These are phyloP conservation scores for Cyberlindnera mississippiensis DNA, from an alignment of 805 yeast genomes.

Conservation along the genomic window DNA sequence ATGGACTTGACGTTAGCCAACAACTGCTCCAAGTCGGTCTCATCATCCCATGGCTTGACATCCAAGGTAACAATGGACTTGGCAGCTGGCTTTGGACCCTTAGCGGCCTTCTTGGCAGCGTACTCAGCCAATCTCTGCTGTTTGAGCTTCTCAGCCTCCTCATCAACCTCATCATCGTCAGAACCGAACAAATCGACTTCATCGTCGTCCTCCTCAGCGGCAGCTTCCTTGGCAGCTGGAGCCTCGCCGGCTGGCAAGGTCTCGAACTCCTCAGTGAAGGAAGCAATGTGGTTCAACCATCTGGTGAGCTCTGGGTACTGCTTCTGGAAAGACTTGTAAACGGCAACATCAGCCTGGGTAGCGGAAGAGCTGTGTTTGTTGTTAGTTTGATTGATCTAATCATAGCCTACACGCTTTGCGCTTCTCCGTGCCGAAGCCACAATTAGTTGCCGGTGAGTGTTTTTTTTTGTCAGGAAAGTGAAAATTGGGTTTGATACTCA, in stretches of 20 bases:
- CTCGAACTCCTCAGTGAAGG: conserved; percentile 81
- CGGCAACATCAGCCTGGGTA: conserved; percentile 93
- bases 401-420: no score
- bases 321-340: conserved; percentile 89
- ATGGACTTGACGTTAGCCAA: conserved; percentile 81
- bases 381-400: conserved; percentile 16
- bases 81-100: conserved; percentile 98
- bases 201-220: conserved; percentile 74
- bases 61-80: conserved; percentile 95
- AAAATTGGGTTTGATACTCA: conserved; percentile 68
- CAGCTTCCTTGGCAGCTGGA: conserved; percentile 41
- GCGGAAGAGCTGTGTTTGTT: conserved; percentile 61
- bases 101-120: conserved; percentile 95
- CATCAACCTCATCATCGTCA: conserved; percentile 88
- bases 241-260: conserved; percentile 71
- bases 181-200: conserved; percentile 95
- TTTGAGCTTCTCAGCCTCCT: conserved; percentile 95
- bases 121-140: conserved; percentile 97
- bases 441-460: not conserved
- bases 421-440: no score
- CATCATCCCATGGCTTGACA: conserved; percentile 99
- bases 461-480: conserved; percentile 37
- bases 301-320: conserved; percentile 93
- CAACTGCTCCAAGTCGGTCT: conserved; percentile 90
- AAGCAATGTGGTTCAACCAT: conserved; percentile 98